Conservation (phyloP, 768 basidiomycete genomes). For the Floccularia luteovirens region DNA sequence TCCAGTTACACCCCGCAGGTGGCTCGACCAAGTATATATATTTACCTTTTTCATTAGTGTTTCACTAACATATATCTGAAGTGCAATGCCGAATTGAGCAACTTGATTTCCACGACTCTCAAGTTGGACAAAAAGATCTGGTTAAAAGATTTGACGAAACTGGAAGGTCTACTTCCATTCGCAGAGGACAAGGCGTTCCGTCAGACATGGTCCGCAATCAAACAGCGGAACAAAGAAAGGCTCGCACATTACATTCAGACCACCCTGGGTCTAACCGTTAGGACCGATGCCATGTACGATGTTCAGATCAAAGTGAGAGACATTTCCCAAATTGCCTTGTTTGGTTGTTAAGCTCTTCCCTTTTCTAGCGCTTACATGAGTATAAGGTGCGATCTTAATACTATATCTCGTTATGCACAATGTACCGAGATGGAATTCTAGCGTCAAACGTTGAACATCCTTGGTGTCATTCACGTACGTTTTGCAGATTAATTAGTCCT, state of each 20-base stretch:
- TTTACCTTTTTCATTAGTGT: neutral
- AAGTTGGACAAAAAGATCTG: slow-evolving; percentile 68
- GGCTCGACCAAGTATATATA: slow-evolving; percentile 67
- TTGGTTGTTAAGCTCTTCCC: slow-evolving; percentile 1
- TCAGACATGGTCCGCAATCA: slow-evolving; percentile 75
- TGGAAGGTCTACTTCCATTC: slow-evolving; percentile 69
- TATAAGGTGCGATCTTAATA: slow-evolving; percentile 54
- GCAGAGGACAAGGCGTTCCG: slow-evolving; percentile 72
- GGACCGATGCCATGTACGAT: slow-evolving; percentile 79
- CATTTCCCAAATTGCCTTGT: neutral
- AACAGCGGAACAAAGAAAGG: slow-evolving; percentile 86
- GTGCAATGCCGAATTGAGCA: slow-evolving; percentile 87
- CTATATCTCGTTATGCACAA: neutral
- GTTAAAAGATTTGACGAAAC: slow-evolving; percentile 76
- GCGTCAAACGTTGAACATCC: slow-evolving; percentile 92
- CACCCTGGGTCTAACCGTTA: slow-evolving; percentile 63
- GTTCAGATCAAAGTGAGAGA: slow-evolving; percentile 74
- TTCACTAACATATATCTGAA: slow-evolving; percentile 14
- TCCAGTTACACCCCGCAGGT: slow-evolving; percentile 84
- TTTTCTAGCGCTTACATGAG: slow-evolving; percentile 92
- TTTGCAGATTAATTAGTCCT: neutral
- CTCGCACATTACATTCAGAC: slow-evolving; percentile 70
- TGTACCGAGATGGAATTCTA: slow-evolving; percentile 15
- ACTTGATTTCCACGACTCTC: slow-evolving; percentile 79
- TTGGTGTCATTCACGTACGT: slow-evolving; percentile 80